A percentile compares a stretch with the other conserved stretches of the same genome.
These are phyloP conservation scores for Amanita inopinata DNA, from an alignment of 768 basidiomycete species.

Conservation along the genomic window DNA sequence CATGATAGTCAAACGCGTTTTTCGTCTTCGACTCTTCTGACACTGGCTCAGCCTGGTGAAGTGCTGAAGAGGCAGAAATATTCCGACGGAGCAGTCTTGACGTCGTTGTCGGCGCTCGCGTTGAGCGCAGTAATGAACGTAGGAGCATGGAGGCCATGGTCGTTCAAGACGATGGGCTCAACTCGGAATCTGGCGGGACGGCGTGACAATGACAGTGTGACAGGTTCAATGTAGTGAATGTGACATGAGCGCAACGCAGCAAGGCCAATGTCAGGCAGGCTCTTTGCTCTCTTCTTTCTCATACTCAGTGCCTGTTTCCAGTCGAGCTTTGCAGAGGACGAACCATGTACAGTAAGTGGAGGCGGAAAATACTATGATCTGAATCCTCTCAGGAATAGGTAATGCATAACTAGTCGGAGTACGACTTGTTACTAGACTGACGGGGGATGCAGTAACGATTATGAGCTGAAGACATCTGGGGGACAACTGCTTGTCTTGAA, in stretches of 20 bases:
- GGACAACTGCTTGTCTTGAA: slow-evolving; percentile 47
- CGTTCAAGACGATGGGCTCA: slow-evolving; percentile 19
- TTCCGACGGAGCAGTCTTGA: slow-evolving; percentile 24
- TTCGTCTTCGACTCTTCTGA: slow-evolving; percentile 24
- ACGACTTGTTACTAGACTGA: slow-evolving; percentile 9
- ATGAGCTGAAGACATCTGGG: slow-evolving; percentile 38
- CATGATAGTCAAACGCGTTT: slow-evolving; percentile 54
- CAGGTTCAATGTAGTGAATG: slow-evolving; percentile 14
- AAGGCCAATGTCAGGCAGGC: slow-evolving; percentile 3
- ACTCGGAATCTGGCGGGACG: slow-evolving; percentile 28
- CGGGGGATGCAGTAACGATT: slow-evolving; percentile 48
- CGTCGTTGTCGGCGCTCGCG: slow-evolving; percentile 20
- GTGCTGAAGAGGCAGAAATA: slow-evolving; percentile 26
- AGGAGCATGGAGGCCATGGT: slow-evolving; percentile 59
- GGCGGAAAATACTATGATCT: slow-evolving; percentile 59
- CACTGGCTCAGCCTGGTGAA: slow-evolving; percentile 21
- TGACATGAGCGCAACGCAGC: slow-evolving; percentile 11
- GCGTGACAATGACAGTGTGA: slow-evolving; percentile 15
- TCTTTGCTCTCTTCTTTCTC: slow-evolving; percentile 6
- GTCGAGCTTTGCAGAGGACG: slow-evolving; percentile 29
- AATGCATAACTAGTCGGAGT: slow-evolving; percentile 14
- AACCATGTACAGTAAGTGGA: slow-evolving; percentile 51
- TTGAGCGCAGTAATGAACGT: slow-evolving; percentile 47
- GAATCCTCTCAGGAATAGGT: slow-evolving; percentile 52
- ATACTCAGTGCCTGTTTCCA: slow-evolving; percentile 8